Base-by-base conservation (phyloP, 177 flowering plant genomes). In the Vitis hybrid region DNA sequence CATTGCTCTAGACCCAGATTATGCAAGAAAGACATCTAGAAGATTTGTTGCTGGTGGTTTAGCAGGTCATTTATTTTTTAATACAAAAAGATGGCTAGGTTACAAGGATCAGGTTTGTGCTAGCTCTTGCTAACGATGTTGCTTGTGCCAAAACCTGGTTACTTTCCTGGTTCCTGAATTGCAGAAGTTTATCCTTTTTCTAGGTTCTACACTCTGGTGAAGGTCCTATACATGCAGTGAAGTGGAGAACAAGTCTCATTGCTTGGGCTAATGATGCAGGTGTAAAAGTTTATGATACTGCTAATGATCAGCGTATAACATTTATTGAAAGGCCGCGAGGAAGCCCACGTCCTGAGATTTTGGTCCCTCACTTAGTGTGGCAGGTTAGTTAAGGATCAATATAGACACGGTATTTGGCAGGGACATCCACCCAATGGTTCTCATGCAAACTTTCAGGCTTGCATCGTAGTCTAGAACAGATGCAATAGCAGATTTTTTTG, bases 241-340 rank as follows among this genome's bases (percentile, higher is more conserved):
- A 88, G 80, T 96, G 99, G 99, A 94, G 97, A 79, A 75, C 86
- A 15, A 94, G 82, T 77, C 97, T 96, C 69, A 80, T 96, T 75
- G 99, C 99, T 55, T 96, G 99, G 99, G 97, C 98, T 70, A 96
- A 96, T 89, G 98, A 96, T 84, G 85, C 87, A 2, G 99, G 99
- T 52, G 98, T 94, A 49, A 96, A 96, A 79, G 94, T 96, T 75
- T 94, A 90, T 80, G 99, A 96, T 77, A 78, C 95, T 75, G 86
- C 92, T 38, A 92, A 91, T 82, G 93, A 92, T 81, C 97, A 89
- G 73, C 91, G 98, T 19, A 80, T 96, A 61, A 92, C 99, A 71
- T 96, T 89, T 75, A 96, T 96, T 73, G 98, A 96, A 80, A 92
- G 92, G 79, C 97, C 99, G 64, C 87, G 87, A 71, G 92, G 97